Evolutionary conservation across 345 rosid species (phyloP).

Genomic region (Toxicodendron radicans): DNA sequence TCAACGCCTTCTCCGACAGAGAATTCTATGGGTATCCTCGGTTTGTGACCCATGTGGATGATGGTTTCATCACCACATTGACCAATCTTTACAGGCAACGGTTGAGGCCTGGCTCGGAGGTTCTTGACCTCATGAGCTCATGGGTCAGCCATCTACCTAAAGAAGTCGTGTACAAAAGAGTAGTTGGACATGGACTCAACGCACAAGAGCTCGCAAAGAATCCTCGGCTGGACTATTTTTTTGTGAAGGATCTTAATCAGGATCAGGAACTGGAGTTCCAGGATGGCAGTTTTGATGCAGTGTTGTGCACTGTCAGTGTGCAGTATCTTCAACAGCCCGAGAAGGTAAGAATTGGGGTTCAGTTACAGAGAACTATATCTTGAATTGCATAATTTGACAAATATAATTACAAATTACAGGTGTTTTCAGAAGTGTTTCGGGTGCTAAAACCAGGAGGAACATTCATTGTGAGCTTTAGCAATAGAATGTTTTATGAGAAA

Average conservation of each 20-base stretch:
- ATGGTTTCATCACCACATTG: conserved; percentile 61
- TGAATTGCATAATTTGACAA: not conserved
- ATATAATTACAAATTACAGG: conserved; percentile 31
- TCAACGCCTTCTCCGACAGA: conserved; percentile 51
- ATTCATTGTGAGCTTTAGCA: conserved; percentile 87
- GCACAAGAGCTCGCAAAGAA: conserved; percentile 91
- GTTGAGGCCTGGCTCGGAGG: conserved; percentile 60
- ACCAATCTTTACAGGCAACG: conserved; percentile 62
- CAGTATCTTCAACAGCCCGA: conserved; percentile 91
- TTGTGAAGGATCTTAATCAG: conserved; percentile 64
- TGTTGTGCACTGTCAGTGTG: conserved; percentile 74
- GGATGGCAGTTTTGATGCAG: conserved; percentile 66
- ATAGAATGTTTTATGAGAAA: conserved; percentile 86
- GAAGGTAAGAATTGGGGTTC: conserved; percentile 46
- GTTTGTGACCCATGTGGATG: conserved; percentile 85
- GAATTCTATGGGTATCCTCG: conserved; percentile 79
- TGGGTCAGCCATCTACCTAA: conserved; percentile 88
- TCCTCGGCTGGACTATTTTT: conserved; percentile 57
- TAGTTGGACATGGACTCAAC: conserved; percentile 91
- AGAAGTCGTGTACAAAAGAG: conserved; percentile 61
- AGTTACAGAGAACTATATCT: not conserved
- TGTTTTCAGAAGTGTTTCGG: conserved; percentile 69
- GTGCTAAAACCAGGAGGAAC: conserved; percentile 80
- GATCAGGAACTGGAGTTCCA: conserved; percentile 58
- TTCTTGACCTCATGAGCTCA: conserved; percentile 89